Conservation (phyloP, 2,329 filamentous ascomycete species). For the Graphilbum fragrans region DNA sequence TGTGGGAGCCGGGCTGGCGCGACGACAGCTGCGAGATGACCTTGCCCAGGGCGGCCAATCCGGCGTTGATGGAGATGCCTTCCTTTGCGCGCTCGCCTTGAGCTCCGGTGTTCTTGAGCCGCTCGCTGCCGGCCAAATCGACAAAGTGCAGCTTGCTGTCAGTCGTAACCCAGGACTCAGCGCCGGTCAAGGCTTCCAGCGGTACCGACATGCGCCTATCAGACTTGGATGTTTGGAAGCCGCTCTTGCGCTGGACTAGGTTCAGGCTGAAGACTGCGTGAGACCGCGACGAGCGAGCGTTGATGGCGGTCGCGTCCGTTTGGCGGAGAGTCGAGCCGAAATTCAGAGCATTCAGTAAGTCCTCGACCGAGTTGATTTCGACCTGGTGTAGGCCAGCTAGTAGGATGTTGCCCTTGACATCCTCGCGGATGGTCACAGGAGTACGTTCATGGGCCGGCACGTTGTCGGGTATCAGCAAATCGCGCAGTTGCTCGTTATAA, state of each 20-base stretch:
- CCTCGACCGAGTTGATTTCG: constrained; percentile 81
- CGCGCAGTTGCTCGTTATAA: constrained; percentile 91
- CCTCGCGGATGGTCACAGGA: constrained; percentile 84
- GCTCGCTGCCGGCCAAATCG: constrained; percentile 90
- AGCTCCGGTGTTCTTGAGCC: constrained; percentile 92
- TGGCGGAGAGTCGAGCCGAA: constrained; percentile 91
- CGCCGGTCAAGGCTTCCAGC: constrained; percentile 62
- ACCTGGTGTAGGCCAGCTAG: constrained; percentile 82
- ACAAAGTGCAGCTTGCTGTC: constrained; percentile 99
- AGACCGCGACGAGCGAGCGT: constrained; percentile 93
- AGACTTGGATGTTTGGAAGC: constrained; percentile 35
- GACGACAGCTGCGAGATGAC: constrained; percentile 97
- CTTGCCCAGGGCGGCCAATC: constrained; percentile 87
- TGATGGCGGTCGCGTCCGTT: constrained; percentile 93
- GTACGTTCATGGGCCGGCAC: constrained; percentile 58
- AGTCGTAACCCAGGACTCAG: constrained; percentile 64
- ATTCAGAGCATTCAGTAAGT: constrained; percentile 77
- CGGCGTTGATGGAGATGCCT: constrained; percentile 96
- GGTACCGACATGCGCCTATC: constrained; percentile 87
- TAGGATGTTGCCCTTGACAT: constrained; percentile 86
- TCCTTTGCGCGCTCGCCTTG: constrained; percentile 90
- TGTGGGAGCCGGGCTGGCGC: constrained; percentile 73
- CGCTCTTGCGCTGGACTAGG: constrained; percentile 70
- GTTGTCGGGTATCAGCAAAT: constrained; percentile 71
- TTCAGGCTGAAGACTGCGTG: constrained; percentile 97